A percentile compares a stretch with the other conserved stretches of the same genome.
Evolutionary conservation across 495 filamentous ascomycete genomes (phyloP).

Genomic region (Daldinia decipiens): DNA sequence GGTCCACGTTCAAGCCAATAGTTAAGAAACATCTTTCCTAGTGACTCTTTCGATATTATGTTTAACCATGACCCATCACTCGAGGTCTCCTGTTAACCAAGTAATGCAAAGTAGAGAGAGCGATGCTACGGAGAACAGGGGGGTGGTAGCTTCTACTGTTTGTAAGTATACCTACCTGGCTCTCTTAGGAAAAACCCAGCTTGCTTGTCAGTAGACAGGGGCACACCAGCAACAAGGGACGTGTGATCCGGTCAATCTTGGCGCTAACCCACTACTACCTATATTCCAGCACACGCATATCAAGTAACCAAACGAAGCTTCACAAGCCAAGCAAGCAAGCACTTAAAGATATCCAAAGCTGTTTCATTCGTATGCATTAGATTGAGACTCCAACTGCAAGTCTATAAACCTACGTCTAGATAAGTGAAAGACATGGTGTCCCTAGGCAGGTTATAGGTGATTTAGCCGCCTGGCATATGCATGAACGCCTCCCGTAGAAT

Average conservation of each 20-base stretch:
- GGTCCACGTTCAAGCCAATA: background rate
- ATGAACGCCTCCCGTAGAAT: background rate
- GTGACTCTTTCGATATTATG: background rate
- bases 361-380: background rate
- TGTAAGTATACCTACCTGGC: background rate
- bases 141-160: background rate
- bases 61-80: background rate
- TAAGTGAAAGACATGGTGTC: background rate
- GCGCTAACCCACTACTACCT: slow-evolving; percentile 18
- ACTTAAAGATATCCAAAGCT: background rate
- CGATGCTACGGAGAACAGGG: background rate
- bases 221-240: slow-evolving; percentile 10
- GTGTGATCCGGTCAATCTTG: slow-evolving; percentile 35
- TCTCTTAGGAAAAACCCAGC: background rate
- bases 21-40: background rate
- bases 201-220: background rate
- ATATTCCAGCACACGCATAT: slow-evolving; percentile 16
- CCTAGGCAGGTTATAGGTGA: slow-evolving; percentile 1
- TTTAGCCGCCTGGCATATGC: slow-evolving; percentile 16
- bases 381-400: background rate
- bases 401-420: background rate
- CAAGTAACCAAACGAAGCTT: slow-evolving; percentile 8
- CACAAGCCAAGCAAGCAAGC: background rate
- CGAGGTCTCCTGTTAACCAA: background rate
- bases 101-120: background rate